These are phyloP conservation scores for Dittrichia graveolens DNA, from an alignment of 129 eudicot species.

Conservation along the genomic window DNA sequence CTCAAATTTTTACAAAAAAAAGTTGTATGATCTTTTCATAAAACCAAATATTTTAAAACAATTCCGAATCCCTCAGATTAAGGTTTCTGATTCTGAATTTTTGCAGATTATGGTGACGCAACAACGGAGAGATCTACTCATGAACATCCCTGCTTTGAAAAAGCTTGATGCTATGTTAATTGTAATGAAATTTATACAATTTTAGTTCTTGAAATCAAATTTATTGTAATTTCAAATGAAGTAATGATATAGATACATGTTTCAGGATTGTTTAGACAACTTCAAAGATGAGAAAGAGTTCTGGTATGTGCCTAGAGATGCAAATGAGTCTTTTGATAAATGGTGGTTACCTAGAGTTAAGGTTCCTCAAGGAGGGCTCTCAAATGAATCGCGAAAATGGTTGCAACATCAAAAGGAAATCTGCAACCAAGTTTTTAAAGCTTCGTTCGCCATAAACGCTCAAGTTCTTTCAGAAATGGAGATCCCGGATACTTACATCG, in stretches of 20 bases:
- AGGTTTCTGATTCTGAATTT: background rate
- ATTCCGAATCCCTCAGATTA: too few species aligned
- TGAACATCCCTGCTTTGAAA: constrained; percentile 76
- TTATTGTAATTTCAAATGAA: background rate
- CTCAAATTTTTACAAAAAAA: too few species aligned
- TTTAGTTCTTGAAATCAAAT: background rate
- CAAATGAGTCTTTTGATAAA: constrained; percentile 63
- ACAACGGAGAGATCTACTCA: constrained; percentile 71
- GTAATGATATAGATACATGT: constrained; percentile 21
- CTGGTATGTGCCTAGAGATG: constrained; percentile 65
- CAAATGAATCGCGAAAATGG: constrained; percentile 60
- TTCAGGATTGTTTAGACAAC: constrained; percentile 70
- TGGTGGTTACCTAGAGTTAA: constrained; percentile 85
- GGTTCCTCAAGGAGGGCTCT: constrained; percentile 69
- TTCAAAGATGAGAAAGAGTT: constrained; percentile 58
- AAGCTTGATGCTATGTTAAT: constrained; percentile 85
- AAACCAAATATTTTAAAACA: too few species aligned
- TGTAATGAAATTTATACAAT: constrained; percentile 39
- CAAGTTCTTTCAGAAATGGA: constrained; percentile 82
- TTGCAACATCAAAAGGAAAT: constrained; percentile 71
- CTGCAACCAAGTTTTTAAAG: constrained; percentile 83
- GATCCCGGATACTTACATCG: constrained; percentile 74
- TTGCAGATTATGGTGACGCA: constrained; percentile 80
- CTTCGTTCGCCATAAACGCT: constrained; percentile 87
- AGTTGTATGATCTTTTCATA: too few species aligned